These are phyloP conservation scores for Trypanosoma conorhini DNA, from an alignment of 208 protist species.

Conservation along the genomic window DNA sequence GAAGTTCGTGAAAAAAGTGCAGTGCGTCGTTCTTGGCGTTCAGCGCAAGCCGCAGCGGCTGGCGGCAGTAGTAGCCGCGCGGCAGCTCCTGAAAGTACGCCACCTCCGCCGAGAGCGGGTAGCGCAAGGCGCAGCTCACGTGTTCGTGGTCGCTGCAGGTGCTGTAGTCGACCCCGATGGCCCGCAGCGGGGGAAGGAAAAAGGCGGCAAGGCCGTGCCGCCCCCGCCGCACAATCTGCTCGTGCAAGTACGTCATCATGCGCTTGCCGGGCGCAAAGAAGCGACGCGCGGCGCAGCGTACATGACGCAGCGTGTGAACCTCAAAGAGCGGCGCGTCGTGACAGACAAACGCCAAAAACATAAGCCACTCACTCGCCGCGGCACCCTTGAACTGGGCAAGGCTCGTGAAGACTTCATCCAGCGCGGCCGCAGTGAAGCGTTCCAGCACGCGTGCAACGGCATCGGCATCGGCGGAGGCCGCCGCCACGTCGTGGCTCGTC, in stretches of 20 bases:
- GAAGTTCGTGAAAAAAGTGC: slow-evolving; percentile 32
- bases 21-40: slow-evolving; percentile 36
- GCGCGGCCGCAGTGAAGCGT: slow-evolving; percentile 22
- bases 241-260: slow-evolving; percentile 39
- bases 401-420: slow-evolving; percentile 19
- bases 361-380: slow-evolving; percentile 42
- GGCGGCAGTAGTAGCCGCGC: slow-evolving; percentile 41
- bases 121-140: slow-evolving; percentile 35
- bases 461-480: neutral
- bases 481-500: neutral
- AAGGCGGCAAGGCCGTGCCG: slow-evolving; percentile 57
- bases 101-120: slow-evolving; percentile 36
- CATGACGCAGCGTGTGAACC: slow-evolving; percentile 22
- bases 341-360: slow-evolving; percentile 52
- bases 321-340: slow-evolving; percentile 33
- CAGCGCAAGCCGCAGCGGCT: slow-evolving; percentile 32
- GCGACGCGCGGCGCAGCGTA: slow-evolving; percentile 31
- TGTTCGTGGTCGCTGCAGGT: slow-evolving; percentile 31
- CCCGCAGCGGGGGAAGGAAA: slow-evolving; percentile 64
- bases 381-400: neutral
- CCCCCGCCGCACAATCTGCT: slow-evolving; percentile 42
- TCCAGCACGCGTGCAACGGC: slow-evolving; percentile 14
- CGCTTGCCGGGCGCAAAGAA: slow-evolving; percentile 20
- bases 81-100: slow-evolving; percentile 60
- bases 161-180: slow-evolving; percentile 66